Base-by-base conservation (phyloP, 2,329 filamentous ascomycete genomes). In the Aureobasidium melanogenum region DNA sequence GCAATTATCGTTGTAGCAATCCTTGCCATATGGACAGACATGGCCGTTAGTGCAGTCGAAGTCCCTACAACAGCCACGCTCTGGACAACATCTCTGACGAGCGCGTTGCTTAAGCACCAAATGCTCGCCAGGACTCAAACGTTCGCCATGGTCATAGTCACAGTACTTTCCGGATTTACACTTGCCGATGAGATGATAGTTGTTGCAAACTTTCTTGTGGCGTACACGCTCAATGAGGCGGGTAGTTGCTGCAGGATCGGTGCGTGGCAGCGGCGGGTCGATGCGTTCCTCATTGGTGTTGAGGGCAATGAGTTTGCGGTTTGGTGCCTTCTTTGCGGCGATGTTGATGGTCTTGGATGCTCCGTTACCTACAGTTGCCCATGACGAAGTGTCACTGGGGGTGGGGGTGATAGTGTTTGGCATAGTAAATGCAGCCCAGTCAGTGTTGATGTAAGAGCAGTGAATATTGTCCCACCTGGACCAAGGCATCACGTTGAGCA, bases 301-400 rank as follows among this genome's bases (percentile, higher is more conserved):
- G 61, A 74, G 72, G 44, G 77, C 70, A 51, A 76, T 71, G 65
- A 64, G 70, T 69, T 69, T 73, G 36, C 67, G 72, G 56, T 66
- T 66, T 26, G 65, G 36, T n/a, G 63, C 46, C 51, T 72, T 73
- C 52, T 67, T 68, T 0, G 66, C 59, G 5, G 73, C 72, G 48
- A 79, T 75, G 34, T 72, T 73, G 62, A 77, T 74, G 41, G 55
- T 74, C 57, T 75, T 74, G 30, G 69, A 67, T 2, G 61, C 66
- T n/a, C 60, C 65, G 60, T 78, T 78, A 48, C 76, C 75, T 15
- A 79, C 70, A n/a, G 70, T 71, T 1, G 72, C 76, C 76, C 77
- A 74, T 9, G 67, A 66, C 28, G 67, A 59, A 8, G 17, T 38
- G 14, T 34, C 34, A n/a, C 34, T 48, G 8, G 47, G 24, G 2